Conservation (phyloP, 495 filamentous ascomycete genomes). For the Penicillium crystallinum region DNA sequence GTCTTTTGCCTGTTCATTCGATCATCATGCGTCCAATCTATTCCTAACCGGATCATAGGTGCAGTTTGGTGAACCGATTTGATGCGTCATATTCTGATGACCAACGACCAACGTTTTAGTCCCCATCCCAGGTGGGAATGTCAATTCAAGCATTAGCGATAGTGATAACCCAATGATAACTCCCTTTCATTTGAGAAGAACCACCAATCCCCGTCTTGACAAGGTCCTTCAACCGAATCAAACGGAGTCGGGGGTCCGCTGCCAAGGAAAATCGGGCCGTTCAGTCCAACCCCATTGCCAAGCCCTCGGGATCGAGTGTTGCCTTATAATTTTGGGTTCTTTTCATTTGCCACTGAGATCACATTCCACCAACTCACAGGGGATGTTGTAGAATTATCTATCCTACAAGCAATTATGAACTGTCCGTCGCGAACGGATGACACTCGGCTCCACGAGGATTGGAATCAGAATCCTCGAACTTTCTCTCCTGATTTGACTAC, state of each 20-base stretch:
- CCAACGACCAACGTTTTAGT: neutral
- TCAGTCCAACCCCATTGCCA: conserved; percentile 2
- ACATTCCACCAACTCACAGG: neutral
- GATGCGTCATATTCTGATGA: neutral
- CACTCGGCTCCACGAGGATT: conserved; percentile 38
- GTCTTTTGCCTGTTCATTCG: too few species aligned
- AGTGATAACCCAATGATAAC: neutral
- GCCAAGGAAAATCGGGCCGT: conserved; percentile 12
- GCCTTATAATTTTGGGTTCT: neutral
- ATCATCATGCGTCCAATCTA: too few species aligned
- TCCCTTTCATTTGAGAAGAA: neutral
- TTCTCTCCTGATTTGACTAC: conserved; percentile 52
- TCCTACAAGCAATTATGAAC: conserved; percentile 40
- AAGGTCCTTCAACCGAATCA: neutral
- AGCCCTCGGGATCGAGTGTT: conserved; percentile 6
- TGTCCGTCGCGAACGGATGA: conserved; percentile 54
- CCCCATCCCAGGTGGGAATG: neutral
- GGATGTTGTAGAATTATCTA: neutral
- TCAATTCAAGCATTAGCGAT: neutral
- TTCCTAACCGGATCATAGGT: too few species aligned
- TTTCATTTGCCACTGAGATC: neutral
- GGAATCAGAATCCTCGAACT: conserved; percentile 50
- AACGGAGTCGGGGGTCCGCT: neutral
- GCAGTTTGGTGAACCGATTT: neutral
- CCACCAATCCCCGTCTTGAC: neutral